Conservation (phyloP, 1,284 basidiomycete species). For the Gastroboletus turbinatus region DNA sequence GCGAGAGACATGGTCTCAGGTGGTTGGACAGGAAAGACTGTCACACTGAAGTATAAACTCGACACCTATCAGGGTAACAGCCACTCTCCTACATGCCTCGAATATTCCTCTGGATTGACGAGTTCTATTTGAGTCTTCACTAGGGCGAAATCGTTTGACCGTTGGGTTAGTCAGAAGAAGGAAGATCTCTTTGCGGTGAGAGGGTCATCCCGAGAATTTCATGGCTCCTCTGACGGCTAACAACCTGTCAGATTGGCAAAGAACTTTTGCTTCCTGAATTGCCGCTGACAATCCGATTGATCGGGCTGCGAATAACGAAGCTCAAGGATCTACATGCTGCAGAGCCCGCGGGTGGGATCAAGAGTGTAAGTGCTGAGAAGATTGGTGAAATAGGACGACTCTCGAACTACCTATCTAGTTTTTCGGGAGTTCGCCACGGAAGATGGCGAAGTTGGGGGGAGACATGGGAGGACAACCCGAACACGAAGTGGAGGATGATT, state of each 20-base stretch:
- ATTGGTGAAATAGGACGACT: background rate
- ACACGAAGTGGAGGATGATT: slow-evolving; percentile 38
- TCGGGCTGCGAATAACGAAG: slow-evolving; percentile 83
- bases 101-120: slow-evolving; percentile 2
- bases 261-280: slow-evolving; percentile 80
- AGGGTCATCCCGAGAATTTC: slow-evolving; percentile 3
- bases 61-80: slow-evolving; percentile 77
- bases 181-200: slow-evolving; percentile 77
- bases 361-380: slow-evolving; percentile 48
- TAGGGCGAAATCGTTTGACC: slow-evolving; percentile 74
- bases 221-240: slow-evolving; percentile 2
- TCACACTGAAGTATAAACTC: slow-evolving; percentile 80
- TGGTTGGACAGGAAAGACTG: slow-evolving; percentile 74
- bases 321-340: slow-evolving; percentile 72
- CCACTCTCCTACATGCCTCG: background rate
- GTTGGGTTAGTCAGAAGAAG: slow-evolving; percentile 70
- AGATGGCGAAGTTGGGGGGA: slow-evolving; percentile 38
- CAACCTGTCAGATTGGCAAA: slow-evolving; percentile 61
- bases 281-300: slow-evolving; percentile 74
- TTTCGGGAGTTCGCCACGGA: slow-evolving; percentile 48
- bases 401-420: slow-evolving; percentile 43
- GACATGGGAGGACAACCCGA: slow-evolving; percentile 12
- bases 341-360: slow-evolving; percentile 53
- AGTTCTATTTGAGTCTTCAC: slow-evolving; percentile 61
- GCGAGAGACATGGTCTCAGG: slow-evolving; percentile 70